Base-by-base conservation (phyloP, 192 early-diverging fungal species). In the Coemansia sp. region DNA sequence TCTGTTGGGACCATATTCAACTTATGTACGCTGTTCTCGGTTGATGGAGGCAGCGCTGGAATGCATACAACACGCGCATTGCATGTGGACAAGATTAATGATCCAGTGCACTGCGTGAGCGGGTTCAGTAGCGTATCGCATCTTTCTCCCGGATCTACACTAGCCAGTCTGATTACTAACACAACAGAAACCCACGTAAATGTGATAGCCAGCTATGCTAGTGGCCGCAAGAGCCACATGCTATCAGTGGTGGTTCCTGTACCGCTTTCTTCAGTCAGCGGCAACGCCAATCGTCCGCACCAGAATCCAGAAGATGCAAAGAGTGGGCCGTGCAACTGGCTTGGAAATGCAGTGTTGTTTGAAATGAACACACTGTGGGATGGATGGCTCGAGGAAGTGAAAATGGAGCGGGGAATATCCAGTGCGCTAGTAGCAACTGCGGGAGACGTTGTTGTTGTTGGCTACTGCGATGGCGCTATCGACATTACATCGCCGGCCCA, bases 41-140 rank as follows among this genome's bases (percentile, higher is more conserved):
- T 81, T 7, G 62, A 74, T n/a, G 78, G 78, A 12, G 78, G 78
- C 22, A 81, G 78, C 51, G 78, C 72, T 2, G 78, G 78, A 19
- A 68, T 81, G 51, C 78, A 81, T 49, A 47, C 68, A 60, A 64
- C 72, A 4, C 68, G 71, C 26, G 62, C 57, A 3, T 47, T 41
- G 49, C 71, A 74, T 23, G 53, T 49, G 0, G 75, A 65, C 26
- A 18, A 18, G 41, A 71, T 49, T 8, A 54, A 47, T 3, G 47
- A 0, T 26, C 66, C 65, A 3, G 55, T 49, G 5, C 47, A 24
- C 62, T 5, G 72, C 64, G 3, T 22, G 44, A 0, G 32, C 65
- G 3, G 56, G 65, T 3, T 73, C 10, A 58, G 49, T 22, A 54
- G 61, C 16, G 64, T 80, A 57, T 23, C 44, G 32, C 26, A 56